Percentiles rank a stretch among this genome's conserved stretches.
Evolutionary conservation across 108 stramenopile species (phyloP).

Genomic region (Skeletonema menzelii): DNA sequence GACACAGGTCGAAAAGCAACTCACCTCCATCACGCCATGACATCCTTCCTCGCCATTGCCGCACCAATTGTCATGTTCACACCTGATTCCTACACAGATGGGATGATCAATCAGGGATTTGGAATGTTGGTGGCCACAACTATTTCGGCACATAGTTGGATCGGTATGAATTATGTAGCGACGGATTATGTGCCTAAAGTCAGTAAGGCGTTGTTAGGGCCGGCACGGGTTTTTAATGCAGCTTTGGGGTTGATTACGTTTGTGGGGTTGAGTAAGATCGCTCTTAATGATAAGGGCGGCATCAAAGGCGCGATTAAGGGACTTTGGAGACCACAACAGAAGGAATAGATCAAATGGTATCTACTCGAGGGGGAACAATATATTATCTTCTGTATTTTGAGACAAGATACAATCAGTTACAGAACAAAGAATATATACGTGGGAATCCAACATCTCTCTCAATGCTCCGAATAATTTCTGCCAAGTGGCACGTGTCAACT

Average conservation of each 20-base stretch:
- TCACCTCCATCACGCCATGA: conserved; percentile 72
- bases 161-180: conserved; percentile 91
- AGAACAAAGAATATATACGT: neutral
- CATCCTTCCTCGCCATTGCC: conserved; percentile 59
- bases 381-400: neutral
- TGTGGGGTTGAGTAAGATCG: conserved; percentile 64
- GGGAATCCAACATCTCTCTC: neutral
- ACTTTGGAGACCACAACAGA: conserved; percentile 67
- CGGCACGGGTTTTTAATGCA: conserved; percentile 72
- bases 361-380: neutral
- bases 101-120: conserved; percentile 60
- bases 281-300: conserved; percentile 64
- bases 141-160: conserved; percentile 84
- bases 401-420: too few relatives aligned
- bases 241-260: conserved; percentile 65
- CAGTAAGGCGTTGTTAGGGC: conserved; percentile 65
- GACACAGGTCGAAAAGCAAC: conserved; percentile 78
- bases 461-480: neutral
- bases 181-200: conserved; percentile 95
- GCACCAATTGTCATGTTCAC: conserved; percentile 71
- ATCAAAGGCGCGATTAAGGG: conserved; percentile 78
- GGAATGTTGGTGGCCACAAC: conserved; percentile 72
- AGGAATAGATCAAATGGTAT: neutral
- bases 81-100: conserved; percentile 61
- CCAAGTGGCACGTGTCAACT: neutral